A percentile compares a stretch with the other conserved stretches of the same genome.
Conservation (phyloP, 768 basidiomycete genomes). For the Tulasnella calospora region DNA sequence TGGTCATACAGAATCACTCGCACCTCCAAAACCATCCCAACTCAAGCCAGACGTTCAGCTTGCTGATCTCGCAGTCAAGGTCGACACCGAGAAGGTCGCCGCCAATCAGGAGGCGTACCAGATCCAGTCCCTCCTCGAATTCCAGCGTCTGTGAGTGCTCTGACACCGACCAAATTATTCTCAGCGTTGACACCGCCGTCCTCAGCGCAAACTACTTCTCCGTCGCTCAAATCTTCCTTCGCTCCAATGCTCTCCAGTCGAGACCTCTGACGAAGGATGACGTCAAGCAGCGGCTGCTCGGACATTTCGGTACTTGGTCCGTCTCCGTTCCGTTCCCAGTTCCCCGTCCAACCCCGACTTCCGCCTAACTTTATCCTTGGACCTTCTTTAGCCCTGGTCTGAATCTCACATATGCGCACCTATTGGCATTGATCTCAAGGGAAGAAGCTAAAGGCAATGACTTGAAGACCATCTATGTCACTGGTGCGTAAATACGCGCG, state of each 20-base stretch:
- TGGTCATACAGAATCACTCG: constrained; percentile 6
- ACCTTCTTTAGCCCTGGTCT: constrained; percentile 62
- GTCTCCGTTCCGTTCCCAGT: background rate
- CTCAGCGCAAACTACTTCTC: constrained; percentile 30
- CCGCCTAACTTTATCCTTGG: constrained; percentile 25
- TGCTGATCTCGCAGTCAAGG: constrained; percentile 20
- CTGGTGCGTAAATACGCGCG: constrained; percentile 58
- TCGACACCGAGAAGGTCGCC: constrained; percentile 11
- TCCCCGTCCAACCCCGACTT: background rate
- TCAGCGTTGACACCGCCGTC: constrained; percentile 30
- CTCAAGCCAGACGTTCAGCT: constrained; percentile 18
- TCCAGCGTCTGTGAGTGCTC: constrained; percentile 32
- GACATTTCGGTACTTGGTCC: constrained; percentile 67
- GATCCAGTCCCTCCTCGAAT: constrained; percentile 35
- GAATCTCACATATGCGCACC: constrained; percentile 62
- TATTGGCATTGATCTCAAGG: constrained; percentile 45
- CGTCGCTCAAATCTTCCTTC: constrained; percentile 80
- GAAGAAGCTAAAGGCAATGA: constrained; percentile 45
- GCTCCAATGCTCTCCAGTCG: constrained; percentile 63
- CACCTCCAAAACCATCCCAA: constrained; percentile 17
- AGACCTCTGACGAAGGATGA: constrained; percentile 55
- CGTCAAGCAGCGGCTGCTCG: constrained; percentile 75
- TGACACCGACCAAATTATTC: constrained; percentile 29
- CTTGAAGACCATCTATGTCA: constrained; percentile 66
- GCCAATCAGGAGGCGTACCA: constrained; percentile 30